A percentile compares a stretch with the other conserved stretches of the same genome.
These are phyloP conservation scores for Thielaviopsis punctulata DNA, from an alignment of 2,329 filamentous ascomycete species.

Conservation along the genomic window DNA sequence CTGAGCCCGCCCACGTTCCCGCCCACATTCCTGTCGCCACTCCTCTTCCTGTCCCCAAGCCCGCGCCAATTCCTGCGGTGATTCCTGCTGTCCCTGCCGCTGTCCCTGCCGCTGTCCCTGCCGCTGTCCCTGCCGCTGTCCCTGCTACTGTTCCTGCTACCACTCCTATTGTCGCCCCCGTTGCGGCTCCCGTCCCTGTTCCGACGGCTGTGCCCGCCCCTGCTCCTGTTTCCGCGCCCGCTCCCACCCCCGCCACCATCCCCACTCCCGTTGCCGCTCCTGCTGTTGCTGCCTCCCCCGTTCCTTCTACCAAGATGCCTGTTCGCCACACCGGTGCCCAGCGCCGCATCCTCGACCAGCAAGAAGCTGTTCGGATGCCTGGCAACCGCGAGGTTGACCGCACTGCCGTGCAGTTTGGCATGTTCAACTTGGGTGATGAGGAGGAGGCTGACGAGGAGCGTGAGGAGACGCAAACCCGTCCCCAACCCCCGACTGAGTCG, in stretches of 20 bases:
- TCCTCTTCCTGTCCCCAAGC: slow-evolving; percentile 61
- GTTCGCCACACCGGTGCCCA: slow-evolving; percentile 64
- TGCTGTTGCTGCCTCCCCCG: slow-evolving; percentile 34
- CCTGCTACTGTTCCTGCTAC: slow-evolving; percentile 56
- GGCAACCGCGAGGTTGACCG: slow-evolving; percentile 90
- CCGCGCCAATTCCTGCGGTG: slow-evolving; percentile 59
- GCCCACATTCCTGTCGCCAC: slow-evolving; percentile 54
- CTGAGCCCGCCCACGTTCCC: slow-evolving; percentile 42
- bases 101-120: slow-evolving; percentile 63
- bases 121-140: slow-evolving; percentile 55
- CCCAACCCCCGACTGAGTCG: slow-evolving; percentile 84
- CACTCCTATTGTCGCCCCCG: no score
- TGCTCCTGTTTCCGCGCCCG: slow-evolving; percentile 45
- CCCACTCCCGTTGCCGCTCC: slow-evolving; percentile 46
- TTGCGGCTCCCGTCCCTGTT: no score
- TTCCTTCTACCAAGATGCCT: slow-evolving; percentile 34
- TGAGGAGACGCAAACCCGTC: slow-evolving; percentile 86
- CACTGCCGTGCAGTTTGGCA: slow-evolving; percentile 87
- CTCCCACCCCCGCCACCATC: slow-evolving; percentile 38
- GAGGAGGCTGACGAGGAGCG: slow-evolving; percentile 84
- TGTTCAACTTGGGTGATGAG: slow-evolving; percentile 71
- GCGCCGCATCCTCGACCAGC: slow-evolving; percentile 78
- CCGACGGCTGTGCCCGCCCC: slow-evolving; percentile 48
- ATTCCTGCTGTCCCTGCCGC: slow-evolving; percentile 49
- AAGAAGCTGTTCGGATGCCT: slow-evolving; percentile 96